Conservation (phyloP, 495 filamentous ascomycete species). For the Aspergillus panamensis region DNA sequence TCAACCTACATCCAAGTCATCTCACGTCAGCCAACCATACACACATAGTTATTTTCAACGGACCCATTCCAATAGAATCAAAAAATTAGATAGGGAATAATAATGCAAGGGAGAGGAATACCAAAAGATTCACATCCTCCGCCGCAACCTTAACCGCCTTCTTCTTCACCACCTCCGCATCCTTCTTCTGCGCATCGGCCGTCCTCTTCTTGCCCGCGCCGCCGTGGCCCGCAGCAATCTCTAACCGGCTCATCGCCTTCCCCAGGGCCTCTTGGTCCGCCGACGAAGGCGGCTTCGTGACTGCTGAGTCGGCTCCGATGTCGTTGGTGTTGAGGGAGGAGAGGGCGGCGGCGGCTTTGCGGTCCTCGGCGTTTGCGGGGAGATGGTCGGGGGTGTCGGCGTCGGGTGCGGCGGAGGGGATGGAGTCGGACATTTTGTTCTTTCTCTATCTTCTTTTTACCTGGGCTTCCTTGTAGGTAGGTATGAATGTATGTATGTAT, state of each 20-base stretch:
- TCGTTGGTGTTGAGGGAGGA: slow-evolving; percentile 70
- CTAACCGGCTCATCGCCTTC: slow-evolving; percentile 74
- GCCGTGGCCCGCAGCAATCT: slow-evolving; percentile 41
- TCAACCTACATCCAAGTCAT: slow-evolving; percentile 55
- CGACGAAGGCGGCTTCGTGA: slow-evolving; percentile 43
- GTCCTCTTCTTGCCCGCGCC: slow-evolving; percentile 17
- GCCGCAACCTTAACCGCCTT: slow-evolving; percentile 61
- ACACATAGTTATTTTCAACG: no score
- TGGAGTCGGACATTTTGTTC: slow-evolving; percentile 51
- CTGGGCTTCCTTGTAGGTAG: no score
- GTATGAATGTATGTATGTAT: no score
- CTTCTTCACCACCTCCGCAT: slow-evolving; percentile 41
- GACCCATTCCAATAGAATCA: background rate
- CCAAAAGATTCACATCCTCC: slow-evolving; percentile 64
- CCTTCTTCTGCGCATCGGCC: slow-evolving; percentile 39
- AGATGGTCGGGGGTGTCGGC: slow-evolving; percentile 55
- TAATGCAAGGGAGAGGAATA: slow-evolving; percentile 26
- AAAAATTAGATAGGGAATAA: background rate
- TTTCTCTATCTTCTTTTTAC: no score
- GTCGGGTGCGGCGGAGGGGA: slow-evolving; percentile 69
- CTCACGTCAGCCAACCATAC: slow-evolving; percentile 7
- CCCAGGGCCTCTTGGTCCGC: slow-evolving; percentile 77
- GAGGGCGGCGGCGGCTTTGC: slow-evolving; percentile 85
- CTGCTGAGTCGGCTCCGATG: slow-evolving; percentile 37
- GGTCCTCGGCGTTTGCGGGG: slow-evolving; percentile 75